Conservation (phyloP, 495 filamentous ascomycete genomes). For the Clavariopsis aquatica region DNA sequence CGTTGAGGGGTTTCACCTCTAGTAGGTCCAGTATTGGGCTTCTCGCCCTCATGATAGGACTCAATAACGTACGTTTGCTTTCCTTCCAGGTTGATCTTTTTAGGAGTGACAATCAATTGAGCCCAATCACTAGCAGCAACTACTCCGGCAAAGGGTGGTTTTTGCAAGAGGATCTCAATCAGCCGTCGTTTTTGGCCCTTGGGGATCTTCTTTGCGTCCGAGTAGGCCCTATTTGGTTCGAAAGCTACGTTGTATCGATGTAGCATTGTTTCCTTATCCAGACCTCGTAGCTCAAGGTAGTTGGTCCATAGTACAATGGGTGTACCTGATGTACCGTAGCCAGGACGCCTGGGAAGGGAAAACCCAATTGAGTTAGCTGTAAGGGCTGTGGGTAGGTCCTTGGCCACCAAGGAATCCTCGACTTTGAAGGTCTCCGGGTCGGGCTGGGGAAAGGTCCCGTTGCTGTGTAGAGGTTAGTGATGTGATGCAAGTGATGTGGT, state of each 20-base stretch:
- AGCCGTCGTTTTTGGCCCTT: slow-evolving; percentile 38
- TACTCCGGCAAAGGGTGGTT: slow-evolving; percentile 25
- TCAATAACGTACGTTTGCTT: slow-evolving; percentile 29
- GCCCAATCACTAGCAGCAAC: slow-evolving; percentile 39
- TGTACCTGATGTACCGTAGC: slow-evolving; percentile 50
- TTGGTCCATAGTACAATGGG: slow-evolving; percentile 49
- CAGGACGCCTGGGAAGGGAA: slow-evolving; percentile 46
- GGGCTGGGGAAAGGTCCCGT: slow-evolving; percentile 31
- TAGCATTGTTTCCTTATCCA: slow-evolving; percentile 4
- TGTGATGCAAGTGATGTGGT: neutral
- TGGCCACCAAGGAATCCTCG: slow-evolving; percentile 25
- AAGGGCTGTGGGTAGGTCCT: slow-evolving; percentile 15
- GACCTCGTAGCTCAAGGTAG: slow-evolving; percentile 46
- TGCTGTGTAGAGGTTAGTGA: slow-evolving; percentile 8
- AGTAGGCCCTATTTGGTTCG: neutral
- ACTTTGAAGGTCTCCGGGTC: slow-evolving; percentile 26
- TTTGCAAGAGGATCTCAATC: slow-evolving; percentile 35
- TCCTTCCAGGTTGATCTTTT: slow-evolving; percentile 32
- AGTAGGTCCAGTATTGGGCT: slow-evolving; percentile 19
- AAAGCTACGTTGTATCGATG: slow-evolving; percentile 40
- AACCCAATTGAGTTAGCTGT: slow-evolving; percentile 8
- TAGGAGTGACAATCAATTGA: slow-evolving; percentile 38
- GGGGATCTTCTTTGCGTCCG: slow-evolving; percentile 15
- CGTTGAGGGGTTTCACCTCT: slow-evolving; percentile 6
- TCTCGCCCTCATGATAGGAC: slow-evolving; percentile 28